phyloP scores from a whole-genome alignment of 805 yeast species.

The Jamesozyma rosinii region DNA sequence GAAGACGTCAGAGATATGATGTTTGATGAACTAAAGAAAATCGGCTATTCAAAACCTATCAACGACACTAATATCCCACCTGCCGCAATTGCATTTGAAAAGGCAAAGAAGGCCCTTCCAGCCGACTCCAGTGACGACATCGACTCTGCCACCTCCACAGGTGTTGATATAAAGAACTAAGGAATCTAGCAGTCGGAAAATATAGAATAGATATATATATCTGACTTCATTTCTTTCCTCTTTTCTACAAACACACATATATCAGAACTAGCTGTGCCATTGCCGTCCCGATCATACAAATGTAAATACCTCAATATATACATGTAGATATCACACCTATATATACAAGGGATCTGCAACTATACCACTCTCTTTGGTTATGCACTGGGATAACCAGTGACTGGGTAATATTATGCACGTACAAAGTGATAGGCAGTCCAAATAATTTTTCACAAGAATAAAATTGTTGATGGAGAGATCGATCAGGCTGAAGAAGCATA shows the following conservation, averaged over 20 bases:
- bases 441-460: not conserved
- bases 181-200: not conserved
- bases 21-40: constrained; percentile 33
- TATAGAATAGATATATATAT: no score
- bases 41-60: constrained; percentile 35
- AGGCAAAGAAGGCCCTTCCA: not conserved
- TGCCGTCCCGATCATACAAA: not conserved
- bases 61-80: constrained; percentile 27
- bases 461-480: no score
- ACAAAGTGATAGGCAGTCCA: not conserved
- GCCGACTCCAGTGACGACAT: not conserved
- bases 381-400: no score
- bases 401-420: not conserved
- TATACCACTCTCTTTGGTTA: no score
- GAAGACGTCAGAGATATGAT: constrained; percentile 50
- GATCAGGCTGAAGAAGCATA: no score
- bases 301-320: not conserved
- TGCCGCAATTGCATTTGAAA: constrained; percentile 3
- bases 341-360: no score
- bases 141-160: constrained; percentile 3
- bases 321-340: not conserved
- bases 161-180: not conserved
- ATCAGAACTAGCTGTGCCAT: not conserved
- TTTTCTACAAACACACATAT: not conserved
- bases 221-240: not conserved